Conservation (phyloP, 192 early-diverging fungal genomes). For the Coemansia sp. region DNA sequence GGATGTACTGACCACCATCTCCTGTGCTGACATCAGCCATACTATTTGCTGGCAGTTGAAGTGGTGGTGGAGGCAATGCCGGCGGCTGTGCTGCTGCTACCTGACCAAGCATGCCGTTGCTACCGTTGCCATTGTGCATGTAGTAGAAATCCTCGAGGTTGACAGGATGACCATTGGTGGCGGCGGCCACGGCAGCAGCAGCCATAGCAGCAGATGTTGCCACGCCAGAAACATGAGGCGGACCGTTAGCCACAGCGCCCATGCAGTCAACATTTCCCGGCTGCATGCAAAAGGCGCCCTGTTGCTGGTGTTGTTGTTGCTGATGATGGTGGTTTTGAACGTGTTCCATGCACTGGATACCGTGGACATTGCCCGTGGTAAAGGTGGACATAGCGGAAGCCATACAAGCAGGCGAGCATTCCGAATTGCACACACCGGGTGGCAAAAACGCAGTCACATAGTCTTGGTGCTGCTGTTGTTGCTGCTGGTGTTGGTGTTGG, state of each 20-base stretch:
- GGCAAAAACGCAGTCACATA: not conserved
- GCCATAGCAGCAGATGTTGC: not conserved
- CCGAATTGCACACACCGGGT: not conserved
- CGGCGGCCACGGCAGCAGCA: not conserved
- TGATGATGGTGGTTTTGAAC: not conserved
- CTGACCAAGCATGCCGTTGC: not conserved
- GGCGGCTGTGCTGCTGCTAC: not conserved
- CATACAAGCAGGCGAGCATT: not conserved
- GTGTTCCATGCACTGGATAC: constrained; percentile 4
- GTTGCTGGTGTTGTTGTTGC: not conserved
- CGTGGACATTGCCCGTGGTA: not conserved
- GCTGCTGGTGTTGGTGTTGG: not conserved
- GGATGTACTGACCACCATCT: not conserved
- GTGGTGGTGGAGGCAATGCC: too few species aligned
- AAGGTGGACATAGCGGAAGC: not conserved
- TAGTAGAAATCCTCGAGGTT: not conserved
- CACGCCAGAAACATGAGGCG: not conserved
- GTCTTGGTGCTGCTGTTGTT: not conserved
- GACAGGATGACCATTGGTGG: not conserved
- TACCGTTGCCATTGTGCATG: not conserved
- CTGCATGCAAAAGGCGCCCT: constrained; percentile 3
- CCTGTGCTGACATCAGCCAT: not conserved
- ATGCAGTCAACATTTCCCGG: not conserved
- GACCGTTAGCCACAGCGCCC: not conserved
- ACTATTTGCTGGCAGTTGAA: not conserved